A percentile compares a stretch with the other conserved stretches of the same genome.
phyloP scores from a whole-genome alignment of 495 filamentous ascomycete species.

The Amorphotheca resinae region DNA sequence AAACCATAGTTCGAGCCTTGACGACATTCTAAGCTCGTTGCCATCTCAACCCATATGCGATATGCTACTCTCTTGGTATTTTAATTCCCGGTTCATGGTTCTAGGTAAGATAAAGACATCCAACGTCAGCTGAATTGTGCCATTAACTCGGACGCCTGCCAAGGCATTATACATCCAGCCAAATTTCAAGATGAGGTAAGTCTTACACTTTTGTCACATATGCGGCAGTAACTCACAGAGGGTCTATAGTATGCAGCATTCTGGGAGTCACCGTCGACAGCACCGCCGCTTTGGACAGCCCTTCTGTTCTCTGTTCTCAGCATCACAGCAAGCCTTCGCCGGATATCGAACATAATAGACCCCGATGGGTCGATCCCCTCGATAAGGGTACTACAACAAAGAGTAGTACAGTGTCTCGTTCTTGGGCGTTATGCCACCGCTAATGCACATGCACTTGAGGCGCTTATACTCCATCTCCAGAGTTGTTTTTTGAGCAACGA shows the following conservation, averaged over 20 bases:
- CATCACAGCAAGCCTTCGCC: not conserved
- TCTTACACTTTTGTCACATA: not conserved
- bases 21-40: not conserved
- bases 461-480: slow-evolving; percentile 22
- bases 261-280: not conserved
- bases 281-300: not conserved
- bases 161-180: not conserved
- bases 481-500: slow-evolving; percentile 16
- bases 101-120: not conserved
- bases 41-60: not conserved
- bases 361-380: not conserved
- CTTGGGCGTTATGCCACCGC: slow-evolving; percentile 37
- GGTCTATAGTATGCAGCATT: not conserved
- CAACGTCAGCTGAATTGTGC: not conserved
- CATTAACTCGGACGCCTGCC: not conserved
- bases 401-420: slow-evolving; percentile 22
- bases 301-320: slow-evolving; percentile 1
- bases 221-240: not conserved
- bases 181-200: not conserved
- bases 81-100: not conserved
- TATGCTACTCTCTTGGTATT: not conserved
- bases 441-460: slow-evolving; percentile 24
- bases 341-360: not conserved
- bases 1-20: not conserved
- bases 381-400: not conserved